Evolutionary conservation across 2,329 filamentous ascomycete species (phyloP), one percentile per base, ranked within the genome.

Genomic region (Cordyceps tenuipes): DNA sequence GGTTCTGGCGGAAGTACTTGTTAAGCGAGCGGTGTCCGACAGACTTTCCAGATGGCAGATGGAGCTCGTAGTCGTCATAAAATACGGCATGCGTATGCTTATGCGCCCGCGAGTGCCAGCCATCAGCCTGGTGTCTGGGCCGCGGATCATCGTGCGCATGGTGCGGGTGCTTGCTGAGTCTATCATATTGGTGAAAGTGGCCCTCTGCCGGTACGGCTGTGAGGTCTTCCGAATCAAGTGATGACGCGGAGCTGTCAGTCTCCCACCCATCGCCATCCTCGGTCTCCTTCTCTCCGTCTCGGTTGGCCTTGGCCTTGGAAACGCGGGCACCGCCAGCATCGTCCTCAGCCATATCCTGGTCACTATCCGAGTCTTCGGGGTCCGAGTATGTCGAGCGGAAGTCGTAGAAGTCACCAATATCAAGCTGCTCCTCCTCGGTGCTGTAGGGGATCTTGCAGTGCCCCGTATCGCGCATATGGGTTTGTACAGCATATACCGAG

Each of bases 391-490:
- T 96, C 75, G 89, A 90, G 65, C 90, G 84, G 81, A 99, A 99
- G 71, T 99, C 94, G 74, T 99, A 99, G 73, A 90, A 97, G 65
- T 97, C 90, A 60, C 94, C 94, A 68, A 99, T 90, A 60, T 95
- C 91, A 34, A 97, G 82, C 76, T 97, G 91, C 69, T 97, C 91
- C 41, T 89, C 87, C 70, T 97, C 90, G 0, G 86, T 88, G 56
- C 87, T 86, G 72, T 93, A 99, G 0, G 91, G 92, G 66, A 99
- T 95, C 82, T 92, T 96, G 81, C 93, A 97, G 75, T 99, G 94
- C 0, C 91, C 89, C 71, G 91, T 93, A 72, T 99, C 94, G 49
- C 91, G 87, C 94, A 99, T 99, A 72, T 99, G 94, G 0, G 92
- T 97, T 70, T 97, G 92, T 29, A 92, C 85, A 19, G 90, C 93